Evolutionary conservation across 2,329 filamentous ascomycete species (phyloP), one percentile per base, ranked within the genome.

Genomic region (Alternaria metachromatica): DNA sequence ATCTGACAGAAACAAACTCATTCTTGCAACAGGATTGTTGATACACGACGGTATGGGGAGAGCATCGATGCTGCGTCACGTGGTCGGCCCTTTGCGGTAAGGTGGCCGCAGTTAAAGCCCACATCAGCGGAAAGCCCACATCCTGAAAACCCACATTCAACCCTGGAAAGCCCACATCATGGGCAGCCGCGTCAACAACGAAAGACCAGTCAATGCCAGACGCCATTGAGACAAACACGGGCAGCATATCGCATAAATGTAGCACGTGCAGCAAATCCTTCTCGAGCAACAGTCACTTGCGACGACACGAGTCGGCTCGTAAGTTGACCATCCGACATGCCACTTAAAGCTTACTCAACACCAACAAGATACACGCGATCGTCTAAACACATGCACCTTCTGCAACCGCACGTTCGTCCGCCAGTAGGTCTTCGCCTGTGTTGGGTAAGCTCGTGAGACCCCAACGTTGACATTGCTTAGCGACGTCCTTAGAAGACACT

Each of bases 61-160:
- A 44, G 53, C 13, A 18, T 26, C 3, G 9, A n/a, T 20, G 9
- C n/a, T 23, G 12, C 3, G 15, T 46, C 33, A 55, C 56, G 49
- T 28, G 45, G 4, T n/a, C 20, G 20, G 20, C 56, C 50, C 18
- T 60, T 63, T 41, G 26, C 37, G 55, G 48, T 23, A 60, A 51
- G 33, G 56, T 21, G 45, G 20, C 9, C 4, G 37, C 63, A 26
- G 26, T 26, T 13, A 65, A 68, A 61, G 25, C 63, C 60, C 63
- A 68, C 63, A 56, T 48, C 20, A 45, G 37, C 44, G 44, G 43
- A 65, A 65, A 55, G 28, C 62, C 65, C 65, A 67, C 62, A 28
- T 18, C 12, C 15, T 43, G 15, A 25, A 55, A 53, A 18, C 49
- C 53, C 53, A 55, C 53, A 41, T 55, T n/a, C 37, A 28, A 28